Conservation (phyloP, 2,329 filamentous ascomycete species). For the Diplodia intermedia region DNA sequence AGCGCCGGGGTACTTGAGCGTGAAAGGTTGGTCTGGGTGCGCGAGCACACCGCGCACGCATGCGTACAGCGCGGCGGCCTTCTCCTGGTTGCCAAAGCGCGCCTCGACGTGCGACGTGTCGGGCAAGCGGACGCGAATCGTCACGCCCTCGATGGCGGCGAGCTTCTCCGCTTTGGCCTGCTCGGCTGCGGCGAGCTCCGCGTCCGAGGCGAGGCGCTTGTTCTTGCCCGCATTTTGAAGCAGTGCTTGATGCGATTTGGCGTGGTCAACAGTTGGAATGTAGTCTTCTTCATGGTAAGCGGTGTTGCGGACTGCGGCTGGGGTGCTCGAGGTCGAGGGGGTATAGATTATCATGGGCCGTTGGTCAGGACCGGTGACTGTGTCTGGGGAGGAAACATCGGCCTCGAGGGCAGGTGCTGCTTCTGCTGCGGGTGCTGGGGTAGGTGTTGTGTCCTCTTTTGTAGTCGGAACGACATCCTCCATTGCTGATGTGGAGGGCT, state of each 20-base stretch:
- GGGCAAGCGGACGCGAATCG: conserved; percentile 84
- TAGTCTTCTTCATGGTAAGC: conserved; percentile 77
- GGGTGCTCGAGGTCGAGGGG: conserved; percentile 75
- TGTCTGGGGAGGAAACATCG: conserved; percentile 35
- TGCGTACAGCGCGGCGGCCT: conserved; percentile 73
- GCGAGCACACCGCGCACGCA: conserved; percentile 77
- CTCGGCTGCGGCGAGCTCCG: conserved; percentile 75
- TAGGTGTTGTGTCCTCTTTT: conserved; percentile 39
- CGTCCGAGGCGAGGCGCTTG: conserved; percentile 79
- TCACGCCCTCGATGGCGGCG: conserved; percentile 68
- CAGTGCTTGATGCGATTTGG: conserved; percentile 73
- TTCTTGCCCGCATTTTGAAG: conserved; percentile 71
- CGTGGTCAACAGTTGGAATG: conserved; percentile 76
- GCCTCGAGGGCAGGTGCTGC: conserved; percentile 35
- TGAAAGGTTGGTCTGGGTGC: conserved; percentile 70
- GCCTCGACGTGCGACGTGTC: conserved; percentile 81
- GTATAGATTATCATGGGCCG: conserved; percentile 75
- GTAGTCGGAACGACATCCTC: conserved; percentile 29
- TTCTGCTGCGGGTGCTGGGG: conserved; percentile 34
- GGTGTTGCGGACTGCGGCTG: conserved; percentile 70
- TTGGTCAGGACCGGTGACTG: conserved; percentile 40
- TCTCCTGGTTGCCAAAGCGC: conserved; percentile 71
- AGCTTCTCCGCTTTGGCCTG: conserved; percentile 70
- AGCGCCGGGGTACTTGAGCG: conserved; percentile 68
- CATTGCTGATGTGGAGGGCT: conserved; percentile 21